Evolutionary conservation across 441 rosid genomes (phyloP), one percentile per base, ranked within the genome.

Genomic region (Populus trichocarpa): DNA sequence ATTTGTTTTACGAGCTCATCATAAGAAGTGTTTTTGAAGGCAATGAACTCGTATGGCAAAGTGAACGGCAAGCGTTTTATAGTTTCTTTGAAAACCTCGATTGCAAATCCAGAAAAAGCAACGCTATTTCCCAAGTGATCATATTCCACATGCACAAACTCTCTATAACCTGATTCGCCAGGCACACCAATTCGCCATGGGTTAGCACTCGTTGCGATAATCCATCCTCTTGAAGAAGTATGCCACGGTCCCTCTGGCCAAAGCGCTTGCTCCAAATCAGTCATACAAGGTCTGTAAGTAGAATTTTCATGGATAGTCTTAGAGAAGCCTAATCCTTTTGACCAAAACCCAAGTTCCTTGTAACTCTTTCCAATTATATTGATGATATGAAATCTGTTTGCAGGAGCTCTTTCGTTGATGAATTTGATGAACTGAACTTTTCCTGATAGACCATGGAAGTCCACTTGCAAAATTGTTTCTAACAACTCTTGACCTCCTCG

Each of bases 281-380:
- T 76, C 84, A 81, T 79, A 0, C 73, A 73, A 1, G 73, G 11
- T 42, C 12, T 23, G 38, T 70, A 26, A 5, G 10, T 40, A 75
- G 13, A 66, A 65, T 38, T 18, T 22, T 33, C 64, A 10, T 65
- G 36, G 9, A 70, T 66, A 16, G 57, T 46, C 4, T 70, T 8
- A 0, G 84, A 84, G 72, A 84, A 79, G 5, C 82, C 84, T 2
- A 20, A 22, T 7, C 73, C 68, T 3, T 78, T 26, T 2, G 84
- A 69, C 86, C 86, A 84, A 36, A 66, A 84, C 11, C 86, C 86
- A 1, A 84, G 36, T 67, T 76, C 81, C 11, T 38, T 67, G 14
- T 66, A 70, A 68, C 70, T 79, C 33, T 25, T 79, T 59, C 75
- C 83, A 0, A 36, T 50, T 23, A 79, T 25, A 46, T 84, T 84